These are phyloP conservation scores for Lotus japonicus DNA, from an alignment of 306 rosid genomes.

Conservation along the genomic window DNA sequence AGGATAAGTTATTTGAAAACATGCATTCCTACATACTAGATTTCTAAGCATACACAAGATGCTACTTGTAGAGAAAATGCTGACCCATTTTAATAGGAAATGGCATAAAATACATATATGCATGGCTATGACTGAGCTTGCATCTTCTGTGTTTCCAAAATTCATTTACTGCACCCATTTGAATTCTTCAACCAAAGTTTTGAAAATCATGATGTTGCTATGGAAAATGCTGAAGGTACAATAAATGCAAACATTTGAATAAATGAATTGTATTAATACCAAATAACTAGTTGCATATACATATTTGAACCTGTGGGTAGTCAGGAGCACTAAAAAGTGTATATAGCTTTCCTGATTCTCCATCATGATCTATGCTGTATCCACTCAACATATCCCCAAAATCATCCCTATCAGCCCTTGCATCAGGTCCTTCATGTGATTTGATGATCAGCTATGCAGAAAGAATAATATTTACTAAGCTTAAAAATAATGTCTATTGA, in stretches of 20 bases:
- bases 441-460: constrained; percentile 75
- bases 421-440: constrained; percentile 92
- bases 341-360: constrained; percentile 69
- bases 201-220: not conserved
- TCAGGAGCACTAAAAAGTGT: constrained; percentile 85
- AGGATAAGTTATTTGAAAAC: constrained; percentile 11
- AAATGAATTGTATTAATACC: not conserved
- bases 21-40: not conserved
- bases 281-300: constrained; percentile 9
- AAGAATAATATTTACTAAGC: constrained; percentile 17
- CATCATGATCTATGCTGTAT: constrained; percentile 76
- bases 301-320: constrained; percentile 73
- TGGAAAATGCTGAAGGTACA: not conserved
- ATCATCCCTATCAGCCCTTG: constrained; percentile 60
- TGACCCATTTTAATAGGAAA: not conserved
- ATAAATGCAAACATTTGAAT: constrained; percentile 2
- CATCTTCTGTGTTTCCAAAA: constrained; percentile 8
- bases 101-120: not conserved
- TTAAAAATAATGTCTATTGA: constrained; percentile 15
- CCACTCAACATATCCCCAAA: constrained; percentile 76
- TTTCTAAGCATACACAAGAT: not conserved
- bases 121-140: constrained; percentile 1
- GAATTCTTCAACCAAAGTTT: too few relatives aligned
- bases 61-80: not conserved
- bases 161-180: not conserved